Percentiles rank a stretch among this genome's conserved stretches.
phyloP scores from a whole-genome alignment of 805 yeast genomes.

The Diddensiella caesifluorescens region DNA sequence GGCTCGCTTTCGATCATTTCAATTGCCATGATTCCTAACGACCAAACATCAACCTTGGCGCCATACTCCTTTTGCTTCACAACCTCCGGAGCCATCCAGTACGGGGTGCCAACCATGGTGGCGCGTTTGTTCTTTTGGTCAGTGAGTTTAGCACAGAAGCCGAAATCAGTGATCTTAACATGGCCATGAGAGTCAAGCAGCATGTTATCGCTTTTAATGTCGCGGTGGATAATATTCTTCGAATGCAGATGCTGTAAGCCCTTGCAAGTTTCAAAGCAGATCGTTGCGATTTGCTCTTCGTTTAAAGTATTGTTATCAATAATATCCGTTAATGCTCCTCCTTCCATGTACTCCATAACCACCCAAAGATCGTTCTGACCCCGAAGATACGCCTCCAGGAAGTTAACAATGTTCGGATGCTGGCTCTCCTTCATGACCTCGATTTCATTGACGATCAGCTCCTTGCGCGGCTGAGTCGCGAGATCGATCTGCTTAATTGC shows the following conservation, averaged over 20 bases:
- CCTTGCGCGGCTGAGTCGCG: conserved; percentile 93
- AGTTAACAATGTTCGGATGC: conserved; percentile 91
- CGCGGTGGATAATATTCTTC: conserved; percentile 91
- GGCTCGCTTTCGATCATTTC: conserved; percentile 99
- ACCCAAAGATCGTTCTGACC: conserved; percentile 74
- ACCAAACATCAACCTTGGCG: conserved; percentile 96
- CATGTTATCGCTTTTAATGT: conserved; percentile 92
- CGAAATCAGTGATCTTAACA: conserved; percentile 91
- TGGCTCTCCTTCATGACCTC: conserved; percentile 89
- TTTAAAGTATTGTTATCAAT: conserved; percentile 86
- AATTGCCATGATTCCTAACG: conserved; percentile 94
- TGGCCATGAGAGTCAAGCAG: conserved; percentile 77
- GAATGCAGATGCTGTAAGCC: conserved; percentile 86
- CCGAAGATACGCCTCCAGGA: conserved; percentile 75
- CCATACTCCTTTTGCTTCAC: conserved; percentile 93
- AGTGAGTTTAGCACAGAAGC: conserved; percentile 91
- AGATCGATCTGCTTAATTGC: conserved; percentile 97
- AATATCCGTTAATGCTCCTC: conserved; percentile 93
- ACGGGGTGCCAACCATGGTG: conserved; percentile 99
- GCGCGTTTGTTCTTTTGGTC: conserved; percentile 82
- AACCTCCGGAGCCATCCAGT: conserved; percentile 99
- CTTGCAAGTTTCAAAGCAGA: conserved; percentile 80
- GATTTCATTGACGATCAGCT: conserved; percentile 89
- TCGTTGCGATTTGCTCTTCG: conserved; percentile 93
- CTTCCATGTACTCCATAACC: conserved; percentile 98